Base-by-base conservation (phyloP, 2,329 filamentous ascomycete species). In the Phyllosticta ampelicida region DNA sequence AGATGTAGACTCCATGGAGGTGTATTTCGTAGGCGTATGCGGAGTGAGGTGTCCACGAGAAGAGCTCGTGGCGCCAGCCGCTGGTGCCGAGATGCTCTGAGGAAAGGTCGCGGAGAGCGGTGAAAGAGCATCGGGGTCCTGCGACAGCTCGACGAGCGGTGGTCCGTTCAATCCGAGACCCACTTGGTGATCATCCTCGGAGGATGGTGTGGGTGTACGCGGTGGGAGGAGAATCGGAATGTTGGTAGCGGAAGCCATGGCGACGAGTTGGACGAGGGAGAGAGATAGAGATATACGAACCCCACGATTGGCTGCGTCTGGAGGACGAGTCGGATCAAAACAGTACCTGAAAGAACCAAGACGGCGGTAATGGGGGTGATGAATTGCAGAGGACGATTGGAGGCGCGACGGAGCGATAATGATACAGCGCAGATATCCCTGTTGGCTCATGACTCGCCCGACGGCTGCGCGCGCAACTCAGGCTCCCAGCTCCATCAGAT, bases 121-220 rank as follows among this genome's bases (percentile, higher is more conserved):
- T 56, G 72, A 74, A 29, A 73, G 68, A 21, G 70, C 64, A 62
- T 70, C 68, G 10, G 65, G 55, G 18, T 64, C 66, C 13, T 44
- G 36, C 36, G 36, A 44, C n/a, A 44, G 36, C 36, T 44, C 36
- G 36, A 44, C 36, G 55, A 66, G 59, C 48, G 61, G 19, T 64
- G 62, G 20, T 21, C 57, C 56, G 56, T 69, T 67, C 51, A 73
- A 63, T 57, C 70, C 70, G 48, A 71, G 67, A 55, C 69, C 71
- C 51, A 68, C 63, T 30, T 65, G 61, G 36, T 66, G 60, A 60
- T 69, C 65, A 63, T 78, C 75, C 63, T 82, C 78, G 66, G 80
- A 77, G 62, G 83, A 83, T 63, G 84, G 84, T 64, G 84, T 85
- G 11, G 83, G 83, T 29, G 84, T 85, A 64, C 81, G 77, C 58